Percentiles rank a stretch among this genome's conserved stretches.
phyloP scores from a whole-genome alignment of 2,329 filamentous ascomycete species.

The Coniella lustricola region DNA sequence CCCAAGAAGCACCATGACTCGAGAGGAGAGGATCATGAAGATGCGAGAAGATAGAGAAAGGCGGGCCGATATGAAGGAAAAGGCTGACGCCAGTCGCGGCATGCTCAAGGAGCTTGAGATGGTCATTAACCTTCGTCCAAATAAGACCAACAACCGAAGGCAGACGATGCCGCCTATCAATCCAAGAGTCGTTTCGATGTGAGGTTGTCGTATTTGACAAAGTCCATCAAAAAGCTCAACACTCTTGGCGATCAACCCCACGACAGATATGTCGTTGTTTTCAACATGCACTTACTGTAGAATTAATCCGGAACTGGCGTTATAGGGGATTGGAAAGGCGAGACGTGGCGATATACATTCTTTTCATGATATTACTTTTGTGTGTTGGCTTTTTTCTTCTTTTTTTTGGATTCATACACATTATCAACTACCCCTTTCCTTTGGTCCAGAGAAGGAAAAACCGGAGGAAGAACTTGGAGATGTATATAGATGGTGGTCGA shows the following conservation, averaged over 20 bases:
- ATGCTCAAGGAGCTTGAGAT: slow-evolving; percentile 93
- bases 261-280: slow-evolving; percentile 12
- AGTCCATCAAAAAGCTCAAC: background rate
- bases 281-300: slow-evolving; percentile 1
- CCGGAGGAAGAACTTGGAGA: slow-evolving; percentile 2
- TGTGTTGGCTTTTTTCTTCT: background rate
- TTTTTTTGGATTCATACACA: background rate
- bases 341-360: slow-evolving; percentile 2
- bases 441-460: too few relatives aligned
- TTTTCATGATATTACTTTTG: background rate
- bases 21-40: slow-evolving; percentile 81
- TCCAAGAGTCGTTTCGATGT: slow-evolving; percentile 38
- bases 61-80: slow-evolving; percentile 64
- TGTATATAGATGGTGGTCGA: slow-evolving; percentile 2
- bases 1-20: slow-evolving; percentile 63
- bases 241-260: slow-evolving; percentile 7
- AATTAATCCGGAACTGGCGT: slow-evolving; percentile 10
- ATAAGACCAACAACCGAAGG: slow-evolving; percentile 26
- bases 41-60: slow-evolving; percentile 81
- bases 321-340: background rate
- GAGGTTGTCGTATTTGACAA: background rate
- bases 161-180: slow-evolving; percentile 27
- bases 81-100: slow-evolving; percentile 72
- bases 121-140: slow-evolving; percentile 58
- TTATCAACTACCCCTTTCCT: too few relatives aligned